These are phyloP conservation scores for Xylaria sp. DNA, from an alignment of 2,329 filamentous ascomycete species.

Conservation along the genomic window DNA sequence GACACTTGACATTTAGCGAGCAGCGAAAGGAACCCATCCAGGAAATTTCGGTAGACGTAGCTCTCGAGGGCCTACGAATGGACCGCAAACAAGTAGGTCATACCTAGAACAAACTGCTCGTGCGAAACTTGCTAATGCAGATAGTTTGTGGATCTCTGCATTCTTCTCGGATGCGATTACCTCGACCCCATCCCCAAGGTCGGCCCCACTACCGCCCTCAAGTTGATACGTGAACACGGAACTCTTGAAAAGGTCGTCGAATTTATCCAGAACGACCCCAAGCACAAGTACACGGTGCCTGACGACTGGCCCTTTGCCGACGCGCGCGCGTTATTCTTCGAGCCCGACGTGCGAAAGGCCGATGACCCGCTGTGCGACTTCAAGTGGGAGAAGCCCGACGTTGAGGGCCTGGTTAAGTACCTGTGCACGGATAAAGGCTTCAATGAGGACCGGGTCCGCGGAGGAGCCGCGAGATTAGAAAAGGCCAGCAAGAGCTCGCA, in stretches of 20 bases:
- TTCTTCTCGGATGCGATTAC: constrained; percentile 97
- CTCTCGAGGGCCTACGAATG: constrained; percentile 88
- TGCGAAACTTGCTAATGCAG: constrained; percentile 28
- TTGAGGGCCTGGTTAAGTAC: constrained; percentile 89
- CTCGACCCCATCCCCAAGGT: constrained; percentile 96
- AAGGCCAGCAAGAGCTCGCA: constrained; percentile 94
- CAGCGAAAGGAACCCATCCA: constrained; percentile 97
- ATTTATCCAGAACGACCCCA: constrained; percentile 77
- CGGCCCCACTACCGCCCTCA: constrained; percentile 89
- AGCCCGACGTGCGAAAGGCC: constrained; percentile 86
- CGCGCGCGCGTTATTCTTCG: constrained; percentile 89
- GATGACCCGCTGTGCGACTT: constrained; percentile 92
- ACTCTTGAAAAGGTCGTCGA: constrained; percentile 88
- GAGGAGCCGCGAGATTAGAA: constrained; percentile 78
- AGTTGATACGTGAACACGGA: constrained; percentile 92
- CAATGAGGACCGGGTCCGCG: constrained; percentile 90
- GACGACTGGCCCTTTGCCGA: constrained; percentile 98
- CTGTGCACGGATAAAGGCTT: constrained; percentile 96
- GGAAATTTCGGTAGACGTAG: constrained; percentile 89
- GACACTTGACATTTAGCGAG: constrained; percentile 96
- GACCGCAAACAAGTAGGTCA: constrained; percentile 77
- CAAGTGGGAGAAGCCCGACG: constrained; percentile 95
- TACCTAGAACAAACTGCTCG: not conserved
- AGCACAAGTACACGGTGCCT: constrained; percentile 83
- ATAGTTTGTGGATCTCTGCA: constrained; percentile 97